Conservation (phyloP, 495 filamentous ascomycete species). For the Penicillium diatomitis region DNA sequence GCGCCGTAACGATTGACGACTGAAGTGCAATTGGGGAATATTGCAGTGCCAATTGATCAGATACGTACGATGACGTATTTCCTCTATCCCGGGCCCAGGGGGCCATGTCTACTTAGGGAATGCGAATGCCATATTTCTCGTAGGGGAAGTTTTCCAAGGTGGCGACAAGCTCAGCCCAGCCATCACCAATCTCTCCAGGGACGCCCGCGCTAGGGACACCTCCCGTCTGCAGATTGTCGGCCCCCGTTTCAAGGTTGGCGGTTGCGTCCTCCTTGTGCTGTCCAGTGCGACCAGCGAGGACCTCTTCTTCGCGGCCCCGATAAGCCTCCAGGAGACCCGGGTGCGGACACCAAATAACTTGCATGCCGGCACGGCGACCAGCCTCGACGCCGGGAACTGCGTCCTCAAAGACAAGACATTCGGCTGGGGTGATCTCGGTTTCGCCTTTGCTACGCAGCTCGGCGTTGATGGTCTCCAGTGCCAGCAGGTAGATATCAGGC, state of each 20-base stretch:
- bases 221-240: constrained; percentile 32
- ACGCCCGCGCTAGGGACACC: constrained; percentile 36
- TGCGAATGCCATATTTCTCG: constrained; percentile 55
- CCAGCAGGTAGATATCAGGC: constrained; percentile 90
- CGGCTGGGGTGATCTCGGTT: constrained; percentile 62
- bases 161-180: constrained; percentile 55
- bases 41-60: no score
- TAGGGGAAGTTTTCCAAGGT: constrained; percentile 67
- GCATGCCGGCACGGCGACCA: constrained; percentile 86
- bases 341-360: constrained; percentile 90
- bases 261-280: constrained; percentile 52
- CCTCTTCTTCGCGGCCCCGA: constrained; percentile 64
- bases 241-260: constrained; percentile 32
- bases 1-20: no score
- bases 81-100: no score
- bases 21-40: no score
- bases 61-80: no score
- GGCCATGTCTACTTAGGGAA: constrained; percentile 4
- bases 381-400: constrained; percentile 87
- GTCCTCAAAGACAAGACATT: constrained; percentile 97
- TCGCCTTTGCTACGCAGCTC: constrained; percentile 51
- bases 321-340: constrained; percentile 67
- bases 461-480: constrained; percentile 75
- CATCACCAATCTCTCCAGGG: constrained; percentile 55
- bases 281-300: constrained; percentile 74